Evolutionary conservation across 176 grass and related monocot genomes (phyloP), one percentile per base, ranked within the genome.

Genomic region (Eremochloa ophiuroides): DNA sequence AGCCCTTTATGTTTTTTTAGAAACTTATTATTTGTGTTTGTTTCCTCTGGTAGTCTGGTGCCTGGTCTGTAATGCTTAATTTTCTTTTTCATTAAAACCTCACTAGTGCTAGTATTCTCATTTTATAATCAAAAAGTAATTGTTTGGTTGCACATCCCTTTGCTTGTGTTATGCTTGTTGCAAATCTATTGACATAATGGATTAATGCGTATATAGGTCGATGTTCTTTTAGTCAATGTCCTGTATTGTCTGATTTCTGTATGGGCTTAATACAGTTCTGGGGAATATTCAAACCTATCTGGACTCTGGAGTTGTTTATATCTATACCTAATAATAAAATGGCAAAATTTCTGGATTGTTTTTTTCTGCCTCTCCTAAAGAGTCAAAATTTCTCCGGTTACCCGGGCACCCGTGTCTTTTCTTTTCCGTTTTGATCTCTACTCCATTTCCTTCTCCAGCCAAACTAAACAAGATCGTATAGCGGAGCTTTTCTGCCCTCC

Each of bases 41-140:
- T 29, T 59, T 79, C 22, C 51, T 55, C 51, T 55, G 51, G 51
- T 56, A 56, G 8, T 23, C 22, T 25, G 53, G 53, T 58, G 26
- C 71, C 4, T 63, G 28, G 20, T 39, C 61, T 75, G n/a, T n/a
- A n/a, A n/a, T n/a, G n/a, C n/a, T n/a, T n/a, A n/a, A n/a, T n/a
- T 23, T 67, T 58, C 12, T 84, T 84, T 75, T 44, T 62, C 30
- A 1, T 18, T 69, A 68, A 41, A 70, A 76, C 25, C 43, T 37
- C 75, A 29, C 29, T 34, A 68, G 41, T 76, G 48, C 22, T 86
- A 46, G 11, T n/a, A 74, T 60, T 29, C 31, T 46, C 22, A n/a
- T 74, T 80, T 80, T 15, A 39, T 26, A 55, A 28, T 53, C 23
- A 65, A 50, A 65, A 50, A 79, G 59, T 44, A 74, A 74, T 42